Evolutionary conservation across 2,329 filamentous ascomycete genomes (phyloP).

Genomic region (Neoscytalidium dimidiatum): DNA sequence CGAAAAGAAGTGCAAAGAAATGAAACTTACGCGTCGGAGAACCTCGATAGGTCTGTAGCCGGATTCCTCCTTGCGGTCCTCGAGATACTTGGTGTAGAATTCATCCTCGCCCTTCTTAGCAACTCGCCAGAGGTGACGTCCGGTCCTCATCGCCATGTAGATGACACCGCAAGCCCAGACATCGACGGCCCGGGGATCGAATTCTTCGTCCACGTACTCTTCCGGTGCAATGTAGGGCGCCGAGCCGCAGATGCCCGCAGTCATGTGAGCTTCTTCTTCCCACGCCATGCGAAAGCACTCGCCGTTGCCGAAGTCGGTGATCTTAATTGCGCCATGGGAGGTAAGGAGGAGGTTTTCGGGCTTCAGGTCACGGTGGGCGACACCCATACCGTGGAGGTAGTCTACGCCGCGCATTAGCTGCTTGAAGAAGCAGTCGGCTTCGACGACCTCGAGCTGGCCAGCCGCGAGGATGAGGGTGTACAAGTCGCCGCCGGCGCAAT

Average conservation of each 20-base stretch:
- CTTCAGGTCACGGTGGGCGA: constrained; percentile 94
- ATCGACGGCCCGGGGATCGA: constrained; percentile 95
- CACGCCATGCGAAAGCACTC: constrained; percentile 99
- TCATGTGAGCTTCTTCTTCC: constrained; percentile 98
- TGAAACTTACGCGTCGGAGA: constrained; percentile 73
- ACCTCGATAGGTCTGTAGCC: constrained; percentile 97
- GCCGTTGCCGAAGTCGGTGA: constrained; percentile 97
- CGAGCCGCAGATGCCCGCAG: constrained; percentile 91
- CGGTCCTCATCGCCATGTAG: constrained; percentile 99
- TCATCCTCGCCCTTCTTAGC: constrained; percentile 97
- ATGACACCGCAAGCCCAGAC: constrained; percentile 99
- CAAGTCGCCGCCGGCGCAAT: constrained; percentile 92
- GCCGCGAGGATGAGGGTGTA: constrained; percentile 91
- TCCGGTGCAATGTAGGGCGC: constrained; percentile 97
- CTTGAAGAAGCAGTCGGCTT: constrained; percentile 98
- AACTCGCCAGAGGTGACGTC: constrained; percentile 93
- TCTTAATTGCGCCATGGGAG: constrained; percentile 89
- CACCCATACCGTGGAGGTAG: constrained; percentile 99
- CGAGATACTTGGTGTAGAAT: constrained; percentile 92
- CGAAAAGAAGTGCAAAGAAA: background rate
- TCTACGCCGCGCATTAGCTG: constrained; percentile 99
- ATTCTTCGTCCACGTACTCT: constrained; percentile 93
- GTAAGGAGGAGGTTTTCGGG: constrained; percentile 95
- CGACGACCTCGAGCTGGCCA: constrained; percentile 85
- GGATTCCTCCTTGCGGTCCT: constrained; percentile 89